Evolutionary conservation across 441 rosid species (phyloP), one percentile per base, ranked within the genome.

Genomic region (Aquilaria agallochum): DNA sequence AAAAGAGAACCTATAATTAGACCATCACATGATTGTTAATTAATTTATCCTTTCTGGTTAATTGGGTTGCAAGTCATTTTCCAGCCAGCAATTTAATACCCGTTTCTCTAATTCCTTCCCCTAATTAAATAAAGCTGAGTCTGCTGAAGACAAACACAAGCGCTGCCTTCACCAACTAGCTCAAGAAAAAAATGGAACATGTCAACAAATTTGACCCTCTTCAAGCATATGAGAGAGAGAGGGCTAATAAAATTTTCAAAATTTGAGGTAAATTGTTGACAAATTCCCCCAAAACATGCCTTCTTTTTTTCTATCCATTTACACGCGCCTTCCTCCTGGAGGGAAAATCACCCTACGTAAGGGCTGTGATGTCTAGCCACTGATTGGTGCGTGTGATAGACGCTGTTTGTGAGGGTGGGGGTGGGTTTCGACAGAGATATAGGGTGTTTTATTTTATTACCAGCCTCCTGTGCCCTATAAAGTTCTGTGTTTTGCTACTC

Each of bases 111-210:
- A 59, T 67, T 64, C 72, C 5, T 72, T 53, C 53, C 15, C 62
- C 68, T 59, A 64, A 66, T 58, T 52, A 72, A 63, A 76, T 45
- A 71, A 36, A 68, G 46, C 34, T 55, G 3, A 13, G 12, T 11
- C 51, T 58, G 53, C 32, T 50, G 62, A 31, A 51, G 14, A 11
- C 33, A 3, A 5, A 50, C 51, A 36, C 40, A 59, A 69, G 67
- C 27, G 27, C 27, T 20, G 27, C 71, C 70, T 65, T 66, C 71
- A 70, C 75, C 78, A 31, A 57, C 74, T 73, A 49, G 47, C 52
- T 62, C 71, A 63, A 64, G 66, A 56, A 58, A 63, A 53, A 54
- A 31, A 53, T 7, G 42, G 42, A 36, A 20, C 50, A 49, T 56
- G 54, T 63, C 70, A 55, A 66, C 68, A 59, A 63, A 60, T 64